These are phyloP conservation scores for Dictyostelium brefeldianum DNA, from an alignment of 78 protist species.

Conservation along the genomic window DNA sequence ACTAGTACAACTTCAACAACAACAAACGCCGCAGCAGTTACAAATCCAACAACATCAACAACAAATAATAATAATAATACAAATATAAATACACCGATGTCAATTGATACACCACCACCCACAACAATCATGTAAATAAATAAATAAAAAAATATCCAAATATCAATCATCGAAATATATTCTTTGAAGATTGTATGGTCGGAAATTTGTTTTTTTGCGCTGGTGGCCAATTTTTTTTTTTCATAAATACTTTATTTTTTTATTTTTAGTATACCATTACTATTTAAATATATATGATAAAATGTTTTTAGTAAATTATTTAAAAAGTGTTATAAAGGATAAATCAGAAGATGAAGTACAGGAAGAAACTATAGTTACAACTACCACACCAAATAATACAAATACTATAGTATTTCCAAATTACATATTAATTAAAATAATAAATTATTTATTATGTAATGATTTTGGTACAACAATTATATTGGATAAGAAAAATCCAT, in stretches of 20 bases:
- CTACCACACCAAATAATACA: neutral
- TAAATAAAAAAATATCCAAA: neutral
- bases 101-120: neutral
- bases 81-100: neutral
- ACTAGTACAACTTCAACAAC: neutral
- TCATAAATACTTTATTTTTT: too few relatives aligned
- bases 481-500: neutral
- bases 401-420: neutral
- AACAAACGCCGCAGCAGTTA: neutral
- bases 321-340: too few relatives aligned
- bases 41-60: neutral
- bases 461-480: neutral
- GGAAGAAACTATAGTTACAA: too few relatives aligned
- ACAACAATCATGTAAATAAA: neutral
- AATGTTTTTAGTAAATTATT: neutral
- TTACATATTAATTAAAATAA: too few relatives aligned
- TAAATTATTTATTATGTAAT: too few relatives aligned
- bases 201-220: too few relatives aligned
- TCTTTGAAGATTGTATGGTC: too few relatives aligned
- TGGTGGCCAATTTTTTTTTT: too few relatives aligned
- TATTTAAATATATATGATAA: too few relatives aligned
- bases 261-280: too few relatives aligned
- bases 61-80: neutral
- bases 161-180: neutral
- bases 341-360: neutral